Evolutionary conservation across 106 monocot species (phyloP), one percentile per base, ranked within the genome.

Genomic region (Gastrodia elata): DNA sequence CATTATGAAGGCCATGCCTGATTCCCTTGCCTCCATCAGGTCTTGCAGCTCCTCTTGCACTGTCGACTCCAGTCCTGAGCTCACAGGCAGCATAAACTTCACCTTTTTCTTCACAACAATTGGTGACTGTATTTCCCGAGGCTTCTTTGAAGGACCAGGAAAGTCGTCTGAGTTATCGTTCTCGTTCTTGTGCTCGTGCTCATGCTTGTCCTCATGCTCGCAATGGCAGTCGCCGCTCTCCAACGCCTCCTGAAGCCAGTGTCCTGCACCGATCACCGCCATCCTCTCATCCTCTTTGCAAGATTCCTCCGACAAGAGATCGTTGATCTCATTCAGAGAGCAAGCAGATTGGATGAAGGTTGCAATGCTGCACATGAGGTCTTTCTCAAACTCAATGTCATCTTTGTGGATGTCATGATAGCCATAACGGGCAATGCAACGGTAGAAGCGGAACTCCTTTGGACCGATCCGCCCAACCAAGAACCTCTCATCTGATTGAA

Each of bases 1-100:
- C 1, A 89, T 68, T 74, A 99, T 99, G 85, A 99, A 99, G 34
- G 87, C 93, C 85, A 93, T 84, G n/a, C 98, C 98, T 1, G 98
- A 81, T 65, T 99, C 93, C 75, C 98, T 83, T 0, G 98, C 98
- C 58, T 99, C 91, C 77, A 78, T 78, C 28, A 99, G 74, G 57
- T 99, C 98, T 20, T 77, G 79, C 73, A 99, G 40, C 85, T 99
- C 98, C 32, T 87, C 86, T 30, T 57, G 78, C 33, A 74, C 76
- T 5, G 39, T 48, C 0, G 71, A 30, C 30, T 85, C 76, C 61
- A 85, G 42, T 64, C 88, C 69, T 7, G 88, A 83, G 46, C 91
- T 89, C 82, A 85, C 82, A 0, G 91, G 91, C 64, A 93, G 25
- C 38, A 93, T 33, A 73, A 99, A 99, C 49, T 91, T 81, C 48